Evolutionary conservation across 164 flowering plant genomes (phyloP), one percentile per base, ranked within the genome.

Genomic region (Sedum album): DNA sequence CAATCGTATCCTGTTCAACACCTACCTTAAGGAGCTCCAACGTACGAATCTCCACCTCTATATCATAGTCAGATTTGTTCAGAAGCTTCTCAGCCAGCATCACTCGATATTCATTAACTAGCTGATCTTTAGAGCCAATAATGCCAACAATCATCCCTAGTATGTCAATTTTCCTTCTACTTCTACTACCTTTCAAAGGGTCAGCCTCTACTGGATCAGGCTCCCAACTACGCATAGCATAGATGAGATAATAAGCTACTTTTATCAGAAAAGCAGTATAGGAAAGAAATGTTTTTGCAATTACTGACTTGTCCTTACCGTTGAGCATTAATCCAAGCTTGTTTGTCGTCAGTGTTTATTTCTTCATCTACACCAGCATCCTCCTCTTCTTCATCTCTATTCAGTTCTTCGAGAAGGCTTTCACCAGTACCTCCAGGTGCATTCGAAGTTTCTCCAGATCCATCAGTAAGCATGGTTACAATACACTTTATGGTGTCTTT

Each of bases 151-250:
- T 82, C 99, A 94, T 94, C 66, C 91, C 97, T 60, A 94, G 88
- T 73, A 94, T 83, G 78, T 94, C 96, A 75, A 90, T 85, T 74
- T 92, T 94, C 80, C 91, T 83, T 60, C 83, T 76, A 64, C 78
- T 81, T 68, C 87, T 81, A 74, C 97, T 81, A 65, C 95, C 90
- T 78, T 87, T 94, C 67, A 72, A 74, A 26, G 99, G 94, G 55
- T 91, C 99, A 41, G 96, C 97, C 79, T 91, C 96, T 17, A 85
- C 91, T 25, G 99, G 96, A 53, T 94, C 99, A 76, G 99, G 99
- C 77, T 94, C 95, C 99, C 99, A 94, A 72, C 99, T 94, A 78
- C 97, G 41, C 10, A 38, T 39, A 69, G 80, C 18, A 57, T 57
- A 36, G 46, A 15, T 11, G 48, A 44, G 48, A 44, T 44, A 44